A percentile compares a stretch with the other conserved stretches of the same genome.
phyloP scores from a whole-genome alignment of 805 yeast species.

The Kodamaea kaohsiungensis region DNA sequence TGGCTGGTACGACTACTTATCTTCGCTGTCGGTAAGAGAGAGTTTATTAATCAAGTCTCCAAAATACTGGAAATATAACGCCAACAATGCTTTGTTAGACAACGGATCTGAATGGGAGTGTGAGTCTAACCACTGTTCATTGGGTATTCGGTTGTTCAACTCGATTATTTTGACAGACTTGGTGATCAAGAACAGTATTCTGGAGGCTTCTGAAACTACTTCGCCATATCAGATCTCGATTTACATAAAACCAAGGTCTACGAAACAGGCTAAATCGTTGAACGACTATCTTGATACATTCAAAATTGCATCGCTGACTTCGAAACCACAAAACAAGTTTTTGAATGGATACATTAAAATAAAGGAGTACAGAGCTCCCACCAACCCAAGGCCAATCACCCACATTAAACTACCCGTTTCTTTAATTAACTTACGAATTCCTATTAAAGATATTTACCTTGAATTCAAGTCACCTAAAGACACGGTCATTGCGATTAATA shows the following conservation, averaged over 20 bases:
- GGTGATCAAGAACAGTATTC: constrained; percentile 19
- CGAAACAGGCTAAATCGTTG: constrained; percentile 18
- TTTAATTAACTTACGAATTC: constrained; percentile 32
- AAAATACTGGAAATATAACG: constrained; percentile 32
- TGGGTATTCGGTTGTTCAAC: constrained; percentile 36
- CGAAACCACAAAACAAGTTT: constrained; percentile 22
- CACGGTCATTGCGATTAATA: constrained; percentile 15
- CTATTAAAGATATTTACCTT: constrained; percentile 34
- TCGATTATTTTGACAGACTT: constrained; percentile 39
- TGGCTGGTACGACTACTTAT: constrained; percentile 43
- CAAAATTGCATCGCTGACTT: constrained; percentile 5
- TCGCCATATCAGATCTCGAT: constrained; percentile 16
- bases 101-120: constrained; percentile 38
- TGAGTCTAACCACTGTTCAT: constrained; percentile 26
- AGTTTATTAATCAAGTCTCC: constrained; percentile 19
- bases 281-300: constrained; percentile 19
- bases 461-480: constrained; percentile 19
- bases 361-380: constrained; percentile 21
- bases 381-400: constrained; percentile 14
- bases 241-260: constrained; percentile 31
- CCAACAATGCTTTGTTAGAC: constrained; percentile 39
- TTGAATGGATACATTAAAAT: constrained; percentile 33
- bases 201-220: constrained; percentile 13
- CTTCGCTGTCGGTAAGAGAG: constrained; percentile 15
- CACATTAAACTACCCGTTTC: constrained; percentile 36